These are phyloP conservation scores for Albugo candida DNA, from an alignment of 352 stramenopile genomes.

Conservation along the genomic window DNA sequence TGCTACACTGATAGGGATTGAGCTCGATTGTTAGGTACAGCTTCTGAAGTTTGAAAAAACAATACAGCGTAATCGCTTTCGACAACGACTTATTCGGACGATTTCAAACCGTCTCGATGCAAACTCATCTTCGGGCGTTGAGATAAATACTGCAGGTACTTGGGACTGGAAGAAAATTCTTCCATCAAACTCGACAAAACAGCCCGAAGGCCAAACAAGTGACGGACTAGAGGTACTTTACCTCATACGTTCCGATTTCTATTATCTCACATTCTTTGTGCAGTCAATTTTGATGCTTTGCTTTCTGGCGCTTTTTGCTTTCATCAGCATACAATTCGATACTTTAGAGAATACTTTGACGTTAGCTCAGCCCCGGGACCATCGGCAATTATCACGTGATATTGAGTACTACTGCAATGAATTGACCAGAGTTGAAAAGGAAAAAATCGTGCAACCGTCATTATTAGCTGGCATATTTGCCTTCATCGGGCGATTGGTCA, in stretches of 20 bases:
- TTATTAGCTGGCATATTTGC: conserved; percentile 24
- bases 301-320: too few species aligned
- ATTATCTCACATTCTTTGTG: too few species aligned
- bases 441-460: conserved; percentile 11
- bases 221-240: too few species aligned
- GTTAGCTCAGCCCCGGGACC: not conserved
- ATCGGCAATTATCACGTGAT: conserved; percentile 28
- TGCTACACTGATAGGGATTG: not conserved
- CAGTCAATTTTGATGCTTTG: too few species aligned
- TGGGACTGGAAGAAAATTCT: too few species aligned
- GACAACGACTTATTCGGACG: conserved; percentile 16
- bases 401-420: conserved; percentile 65
- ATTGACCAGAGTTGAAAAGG: conserved; percentile 17
- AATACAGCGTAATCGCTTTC: conserved; percentile 35
- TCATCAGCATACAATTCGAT: too few species aligned
- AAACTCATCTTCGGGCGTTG: too few species aligned
- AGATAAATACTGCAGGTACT: too few species aligned
- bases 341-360: too few species aligned
- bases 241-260: too few species aligned
- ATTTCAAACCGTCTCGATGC: conserved; percentile 7
- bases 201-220: too few species aligned
- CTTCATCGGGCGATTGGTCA: conserved; percentile 18
- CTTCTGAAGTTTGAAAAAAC: conserved; percentile 35
- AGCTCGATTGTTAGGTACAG: conserved; percentile 9
- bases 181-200: too few species aligned